Percentiles rank a stretch among this genome's conserved stretches.
phyloP scores from a whole-genome alignment of 2,329 filamentous ascomycete genomes.

The Fusarium sp. region DNA sequence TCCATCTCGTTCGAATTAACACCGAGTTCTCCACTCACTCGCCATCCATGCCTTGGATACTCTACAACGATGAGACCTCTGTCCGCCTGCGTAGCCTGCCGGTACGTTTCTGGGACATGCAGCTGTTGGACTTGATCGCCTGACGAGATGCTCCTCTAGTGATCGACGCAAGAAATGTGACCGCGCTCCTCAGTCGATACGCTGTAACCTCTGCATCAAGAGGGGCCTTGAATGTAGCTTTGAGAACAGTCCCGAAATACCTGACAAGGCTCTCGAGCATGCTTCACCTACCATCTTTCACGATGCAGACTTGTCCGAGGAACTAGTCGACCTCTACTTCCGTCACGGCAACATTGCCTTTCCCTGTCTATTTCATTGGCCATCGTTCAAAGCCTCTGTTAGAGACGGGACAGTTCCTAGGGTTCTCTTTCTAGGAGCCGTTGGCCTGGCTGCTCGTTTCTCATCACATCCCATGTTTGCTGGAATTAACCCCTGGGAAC shows the following conservation, averaged over 20 bases:
- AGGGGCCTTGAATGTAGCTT: not conserved
- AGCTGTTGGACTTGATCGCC: not conserved
- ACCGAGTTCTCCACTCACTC: not conserved
- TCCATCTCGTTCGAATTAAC: not conserved
- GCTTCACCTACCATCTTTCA: not conserved
- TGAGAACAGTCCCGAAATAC: not conserved
- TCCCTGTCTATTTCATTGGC: not conserved
- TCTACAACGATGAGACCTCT: not conserved
- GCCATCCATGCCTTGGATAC: not conserved
- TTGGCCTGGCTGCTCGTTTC: not conserved
- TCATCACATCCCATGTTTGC: not conserved
- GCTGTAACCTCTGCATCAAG: not conserved
- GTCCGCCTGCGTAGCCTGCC: not conserved
- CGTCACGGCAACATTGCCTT: not conserved
- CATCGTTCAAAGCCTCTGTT: not conserved
- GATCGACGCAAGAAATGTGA: slow-evolving; percentile 3
- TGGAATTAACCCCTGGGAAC: not conserved
- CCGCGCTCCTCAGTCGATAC: not conserved
- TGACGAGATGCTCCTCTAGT: not conserved
- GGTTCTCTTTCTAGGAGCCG: not conserved
- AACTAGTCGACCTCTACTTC: slow-evolving; percentile 1
- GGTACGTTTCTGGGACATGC: not conserved
- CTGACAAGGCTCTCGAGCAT: not conserved
- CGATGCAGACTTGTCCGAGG: not conserved
- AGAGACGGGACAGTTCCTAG: not conserved